Evolutionary conservation across 2,329 filamentous ascomycete genomes (phyloP).

Genomic region (Fusarium lyarnte): DNA sequence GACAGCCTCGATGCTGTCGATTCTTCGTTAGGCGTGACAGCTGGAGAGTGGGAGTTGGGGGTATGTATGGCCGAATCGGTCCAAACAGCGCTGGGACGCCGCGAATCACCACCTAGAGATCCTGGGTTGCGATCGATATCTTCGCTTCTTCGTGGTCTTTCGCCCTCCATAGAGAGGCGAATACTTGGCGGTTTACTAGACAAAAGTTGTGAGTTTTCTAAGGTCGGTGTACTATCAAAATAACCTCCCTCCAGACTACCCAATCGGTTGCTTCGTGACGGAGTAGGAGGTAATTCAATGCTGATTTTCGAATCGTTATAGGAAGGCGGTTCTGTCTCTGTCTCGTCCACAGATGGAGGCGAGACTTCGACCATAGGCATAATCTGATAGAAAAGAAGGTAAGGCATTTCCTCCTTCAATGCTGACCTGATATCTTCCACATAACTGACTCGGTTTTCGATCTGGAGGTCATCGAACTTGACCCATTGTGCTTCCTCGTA

Average conservation of each 20-base stretch:
- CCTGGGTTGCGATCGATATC: slow-evolving; percentile 53
- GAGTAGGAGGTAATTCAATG: slow-evolving; percentile 47
- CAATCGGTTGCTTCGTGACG: slow-evolving; percentile 30
- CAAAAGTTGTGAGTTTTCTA: slow-evolving; percentile 29
- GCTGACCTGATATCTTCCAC: slow-evolving; percentile 82
- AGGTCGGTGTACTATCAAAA: slow-evolving; percentile 40
- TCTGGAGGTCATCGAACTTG: slow-evolving; percentile 86
- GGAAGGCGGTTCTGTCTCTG: slow-evolving; percentile 64
- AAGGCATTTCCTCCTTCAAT: slow-evolving; percentile 87
- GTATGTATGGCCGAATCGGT: slow-evolving; percentile 56
- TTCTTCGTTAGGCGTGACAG: slow-evolving; percentile 62
- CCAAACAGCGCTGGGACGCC: slow-evolving; percentile 62
- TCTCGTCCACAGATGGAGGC: slow-evolving; percentile 57
- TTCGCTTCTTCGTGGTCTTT: slow-evolving; percentile 60
- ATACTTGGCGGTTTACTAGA: slow-evolving; percentile 58
- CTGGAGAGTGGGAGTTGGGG: slow-evolving; percentile 49
- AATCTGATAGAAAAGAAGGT: slow-evolving; percentile 95
- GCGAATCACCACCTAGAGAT: slow-evolving; percentile 49
- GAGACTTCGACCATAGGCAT: slow-evolving; percentile 81
- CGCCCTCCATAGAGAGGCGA: slow-evolving; percentile 65
- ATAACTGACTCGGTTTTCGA: slow-evolving; percentile 73
- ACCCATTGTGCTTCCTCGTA: slow-evolving; percentile 85
- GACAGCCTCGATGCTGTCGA: slow-evolving; percentile 64
- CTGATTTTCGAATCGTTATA: slow-evolving; percentile 64
- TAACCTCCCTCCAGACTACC: slow-evolving; percentile 39